Evolutionary conservation across 2,329 filamentous ascomycete genomes (phyloP).

Genomic region (Phialophora chinensis): DNA sequence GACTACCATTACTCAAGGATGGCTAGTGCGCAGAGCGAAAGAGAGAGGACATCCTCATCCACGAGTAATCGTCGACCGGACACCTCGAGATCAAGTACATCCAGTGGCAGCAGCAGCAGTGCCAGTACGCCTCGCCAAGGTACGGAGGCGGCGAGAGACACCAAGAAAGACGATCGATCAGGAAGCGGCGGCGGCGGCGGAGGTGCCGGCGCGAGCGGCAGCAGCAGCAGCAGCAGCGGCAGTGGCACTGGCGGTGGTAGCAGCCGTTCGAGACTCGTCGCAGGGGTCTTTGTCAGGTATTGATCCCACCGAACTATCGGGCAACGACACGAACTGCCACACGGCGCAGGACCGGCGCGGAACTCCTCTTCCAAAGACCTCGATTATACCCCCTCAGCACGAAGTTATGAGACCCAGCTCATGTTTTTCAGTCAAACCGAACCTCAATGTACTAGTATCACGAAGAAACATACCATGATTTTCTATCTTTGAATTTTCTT

Average conservation of each 20-base stretch:
- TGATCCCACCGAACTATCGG: conserved; percentile 6
- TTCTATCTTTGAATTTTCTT: neutral
- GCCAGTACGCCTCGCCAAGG: conserved; percentile 20
- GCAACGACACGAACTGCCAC: neutral
- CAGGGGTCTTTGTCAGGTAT: conserved; percentile 36
- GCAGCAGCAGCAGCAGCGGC: neutral
- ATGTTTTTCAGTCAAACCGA: neutral
- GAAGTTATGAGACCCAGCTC: conserved; percentile 1
- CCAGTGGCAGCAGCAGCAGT: conserved; percentile 13
- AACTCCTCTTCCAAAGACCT: conserved; percentile 3
- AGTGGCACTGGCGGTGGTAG: conserved; percentile 19
- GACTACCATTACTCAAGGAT: conserved; percentile 19
- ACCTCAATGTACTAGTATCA: conserved; percentile 2
- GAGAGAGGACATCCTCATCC: conserved; percentile 7
- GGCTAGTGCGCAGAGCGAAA: neutral
- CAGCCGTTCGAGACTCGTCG: conserved; percentile 27
- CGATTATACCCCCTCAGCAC: neutral
- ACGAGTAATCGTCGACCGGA: conserved; percentile 11
- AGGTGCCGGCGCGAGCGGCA: conserved; percentile 2
- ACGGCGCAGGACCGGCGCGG: neutral
- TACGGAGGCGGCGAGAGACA: conserved; percentile 18
- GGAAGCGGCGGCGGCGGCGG: conserved; percentile 10
- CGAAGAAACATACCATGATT: neutral
- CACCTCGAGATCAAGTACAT: conserved; percentile 12
- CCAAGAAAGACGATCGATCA: conserved; percentile 14